Base-by-base conservation (phyloP, 257 asterid genomes). In the Penstemon barbatus region DNA sequence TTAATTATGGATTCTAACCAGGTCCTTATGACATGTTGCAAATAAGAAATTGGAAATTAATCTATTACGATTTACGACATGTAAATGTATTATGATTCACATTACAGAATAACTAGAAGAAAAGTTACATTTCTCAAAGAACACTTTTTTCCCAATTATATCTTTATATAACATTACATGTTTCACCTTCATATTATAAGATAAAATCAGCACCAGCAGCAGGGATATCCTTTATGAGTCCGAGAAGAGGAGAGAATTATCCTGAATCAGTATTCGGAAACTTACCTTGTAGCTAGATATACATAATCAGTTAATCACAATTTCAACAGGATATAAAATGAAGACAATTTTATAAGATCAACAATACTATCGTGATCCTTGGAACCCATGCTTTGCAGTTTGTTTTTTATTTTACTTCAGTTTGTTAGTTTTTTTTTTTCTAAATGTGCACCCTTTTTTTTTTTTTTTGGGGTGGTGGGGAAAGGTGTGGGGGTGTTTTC, bases 351-450 rank as follows among this genome's bases (percentile, higher is more conserved):
- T 5, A 64, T 48, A 46, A 46, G 19, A 46, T 48, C 15, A 48
- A 64, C 25, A 19, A 54, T 46, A 58, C 19, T 56, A 39, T 25
- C 6, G 54, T 63, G 62, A 68, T 51, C 65, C 39, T 40, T 52
- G 71, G 10, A 61, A 59, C 19, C 40, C 69, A 54, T 18, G 46
- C 56, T 61, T 54, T 39, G 59, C 44, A 64, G 57, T 69, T 49
- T 45, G 61, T 62, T 7, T 53, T 8, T n/a, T 50, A 45, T 38
- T 63, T 48, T 13, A 51, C 61, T 36, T 41, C 15, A 13, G 8
- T 60, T 37, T 7, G 41, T 7, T 10, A 53, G 25, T 5, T 53
- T 18, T 19, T 42, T 54, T 10, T 4, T 42, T 54, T 10, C 3
- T 7, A 11, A 44, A 8, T 65, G 38, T 46, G 37, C 43, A 18